These are phyloP conservation scores for Insectozyma bohioensis DNA, from an alignment of 1,139 yeast genomes.

Conservation along the genomic window DNA sequence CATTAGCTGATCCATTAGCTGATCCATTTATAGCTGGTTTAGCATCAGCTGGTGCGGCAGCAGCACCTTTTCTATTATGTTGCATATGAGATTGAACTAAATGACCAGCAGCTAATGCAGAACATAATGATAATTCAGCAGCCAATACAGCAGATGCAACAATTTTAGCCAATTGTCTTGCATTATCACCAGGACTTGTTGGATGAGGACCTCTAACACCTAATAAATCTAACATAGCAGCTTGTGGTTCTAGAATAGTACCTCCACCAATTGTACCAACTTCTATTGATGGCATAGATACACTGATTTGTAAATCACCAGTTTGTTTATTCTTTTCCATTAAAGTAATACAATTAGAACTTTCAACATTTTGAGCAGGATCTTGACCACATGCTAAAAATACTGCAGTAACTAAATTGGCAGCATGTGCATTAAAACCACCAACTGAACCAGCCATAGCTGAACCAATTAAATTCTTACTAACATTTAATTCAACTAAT, in stretches of 20 bases:
- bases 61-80: slow-evolving; percentile 76
- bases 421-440: slow-evolving; percentile 98
- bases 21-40: slow-evolving; percentile 16
- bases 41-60: slow-evolving; percentile 27
- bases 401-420: slow-evolving; percentile 91
- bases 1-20: slow-evolving; percentile 12
- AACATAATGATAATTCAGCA: slow-evolving; percentile 89
- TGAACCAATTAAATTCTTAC: slow-evolving; percentile 90
- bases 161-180: slow-evolving; percentile 90
- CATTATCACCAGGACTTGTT: slow-evolving; percentile 89
- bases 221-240: slow-evolving; percentile 89
- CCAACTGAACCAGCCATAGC: slow-evolving; percentile 99
- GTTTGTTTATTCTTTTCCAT: slow-evolving; percentile 66
- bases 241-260: slow-evolving; percentile 95
- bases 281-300: slow-evolving; percentile 98
- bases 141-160: slow-evolving; percentile 96
- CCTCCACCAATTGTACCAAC: slow-evolving; percentile 99
- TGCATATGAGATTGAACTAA: slow-evolving; percentile 97
- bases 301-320: slow-evolving; percentile 87
- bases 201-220: slow-evolving; percentile 98
- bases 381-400: slow-evolving; percentile 97
- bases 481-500: slow-evolving; percentile 81
- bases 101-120: slow-evolving; percentile 98
- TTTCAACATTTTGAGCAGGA: slow-evolving; percentile 97
- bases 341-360: slow-evolving; percentile 93